A percentile compares a stretch with the other conserved stretches of the same genome.
Conservation (phyloP, 257 asterid genomes). For the Coffea eugenioides region DNA sequence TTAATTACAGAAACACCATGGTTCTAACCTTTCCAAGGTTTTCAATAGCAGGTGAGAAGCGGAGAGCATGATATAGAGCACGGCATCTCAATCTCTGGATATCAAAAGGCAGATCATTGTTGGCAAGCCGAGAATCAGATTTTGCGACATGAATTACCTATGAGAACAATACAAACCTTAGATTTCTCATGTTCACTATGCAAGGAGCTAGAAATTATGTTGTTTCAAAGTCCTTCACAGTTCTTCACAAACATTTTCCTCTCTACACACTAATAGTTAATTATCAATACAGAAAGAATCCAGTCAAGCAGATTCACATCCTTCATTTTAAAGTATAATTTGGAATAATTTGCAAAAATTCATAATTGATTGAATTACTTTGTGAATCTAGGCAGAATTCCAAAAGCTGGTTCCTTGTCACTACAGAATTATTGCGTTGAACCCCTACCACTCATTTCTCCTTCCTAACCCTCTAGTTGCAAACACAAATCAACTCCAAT, state of each 20-base stretch:
- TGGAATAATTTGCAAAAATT: neutral
- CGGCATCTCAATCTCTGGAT: slow-evolving; percentile 97
- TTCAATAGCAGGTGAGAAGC: slow-evolving; percentile 77
- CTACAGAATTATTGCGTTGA: neutral
- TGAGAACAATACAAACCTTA: slow-evolving; percentile 22
- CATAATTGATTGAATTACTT: neutral
- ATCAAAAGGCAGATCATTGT: slow-evolving; percentile 91
- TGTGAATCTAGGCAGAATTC: neutral
- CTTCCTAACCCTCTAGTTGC: neutral
- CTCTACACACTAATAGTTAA: neutral
- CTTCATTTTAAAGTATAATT: neutral
- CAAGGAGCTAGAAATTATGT: neutral
- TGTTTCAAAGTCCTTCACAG: neutral
- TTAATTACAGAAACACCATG: neutral
- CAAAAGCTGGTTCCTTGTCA: neutral
- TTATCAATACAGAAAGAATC: neutral
- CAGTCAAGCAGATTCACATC: neutral
- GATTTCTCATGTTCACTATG: neutral
- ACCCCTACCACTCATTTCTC: neutral
- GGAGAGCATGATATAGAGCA: slow-evolving; percentile 79
- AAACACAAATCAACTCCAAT: neutral
- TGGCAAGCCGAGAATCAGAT: slow-evolving; percentile 95
- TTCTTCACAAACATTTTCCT: neutral
- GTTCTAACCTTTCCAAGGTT: slow-evolving; percentile 77
- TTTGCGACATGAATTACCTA: slow-evolving; percentile 93